Base-by-base conservation (phyloP, 352 stramenopile species). In the Globisporangium emineosum region DNA sequence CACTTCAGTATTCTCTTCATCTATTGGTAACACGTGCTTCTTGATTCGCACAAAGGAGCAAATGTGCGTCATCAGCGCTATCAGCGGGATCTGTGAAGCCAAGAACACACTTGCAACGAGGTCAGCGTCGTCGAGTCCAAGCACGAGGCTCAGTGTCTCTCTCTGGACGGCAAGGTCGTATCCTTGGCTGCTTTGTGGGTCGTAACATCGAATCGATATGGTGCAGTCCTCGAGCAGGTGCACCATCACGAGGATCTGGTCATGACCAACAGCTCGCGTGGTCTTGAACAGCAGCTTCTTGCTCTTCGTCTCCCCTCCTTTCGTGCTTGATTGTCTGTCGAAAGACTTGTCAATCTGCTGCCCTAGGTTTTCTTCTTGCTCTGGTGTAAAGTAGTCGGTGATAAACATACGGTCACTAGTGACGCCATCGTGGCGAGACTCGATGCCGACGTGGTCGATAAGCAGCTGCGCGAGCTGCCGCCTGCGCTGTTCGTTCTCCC, bases 391-490 rank as follows among this genome's bases (percentile, higher is more conserved):
- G 51, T 77, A 76, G 12, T 90, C 78, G 0, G 72, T 73, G 4
- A 92, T 65, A 29, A 79, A 88, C 3, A 92, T 62, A 0, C 78
- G 76, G 37, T 74, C 72, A 15, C 69, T 68, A 12, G 40, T 62
- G 17, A 68, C 71, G 1, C 77, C 80, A 35, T 93, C 81, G 21
- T 67, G 75, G 32, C 72, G 75, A 17, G 70, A 64, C 37, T 90
- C 83, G 8, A 93, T 65, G n/a, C 68, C 72, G 8, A 89, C 23
- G 51, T 90, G 78, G 52, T 87, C 77, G 3, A 88, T 62, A 40
- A 93, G 53, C 12, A 78, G 30, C 1, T 64, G 19, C 5, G 78
- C 79, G 2, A 93, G 66, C n/a, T 59, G 53, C 23, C 50, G 68
- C 23, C 55, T 69, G 9, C 53, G 59, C 3, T 50, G 21, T 13